phyloP scores from a whole-genome alignment of 192 early-diverging fungal species.

The Spizellomyces punctatus region DNA sequence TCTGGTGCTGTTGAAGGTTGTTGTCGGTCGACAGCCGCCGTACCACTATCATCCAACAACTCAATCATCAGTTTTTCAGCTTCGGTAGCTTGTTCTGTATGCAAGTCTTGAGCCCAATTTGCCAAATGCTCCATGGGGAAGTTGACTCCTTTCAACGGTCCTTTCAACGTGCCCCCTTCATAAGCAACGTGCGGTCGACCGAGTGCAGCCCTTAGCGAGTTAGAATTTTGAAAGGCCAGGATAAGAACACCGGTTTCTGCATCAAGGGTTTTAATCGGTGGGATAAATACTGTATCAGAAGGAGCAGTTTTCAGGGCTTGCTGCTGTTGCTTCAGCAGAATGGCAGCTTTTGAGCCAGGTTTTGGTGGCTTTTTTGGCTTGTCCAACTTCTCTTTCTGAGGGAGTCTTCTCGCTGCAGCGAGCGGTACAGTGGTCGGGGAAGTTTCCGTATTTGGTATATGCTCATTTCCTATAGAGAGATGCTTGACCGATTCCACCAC shows the following conservation, averaged over 20 bases:
- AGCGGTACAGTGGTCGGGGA: not conserved
- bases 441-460: not conserved
- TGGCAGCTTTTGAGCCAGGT: slow-evolving; percentile 38
- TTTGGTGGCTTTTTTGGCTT: slow-evolving; percentile 41
- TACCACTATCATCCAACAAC: not conserved
- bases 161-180: slow-evolving; percentile 49
- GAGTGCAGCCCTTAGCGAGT: slow-evolving; percentile 33
- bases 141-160: slow-evolving; percentile 56
- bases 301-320: slow-evolving; percentile 8
- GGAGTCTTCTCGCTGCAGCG: not conserved
- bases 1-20: not conserved
- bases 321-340: slow-evolving; percentile 26
- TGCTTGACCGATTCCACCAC: no score
- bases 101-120: slow-evolving; percentile 18
- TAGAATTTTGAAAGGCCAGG: slow-evolving; percentile 29
- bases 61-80: not conserved
- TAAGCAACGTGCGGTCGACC: slow-evolving; percentile 48
- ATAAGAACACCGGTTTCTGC: slow-evolving; percentile 26
- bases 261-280: slow-evolving; percentile 10
- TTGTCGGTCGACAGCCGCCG: not conserved
- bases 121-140: slow-evolving; percentile 31
- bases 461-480: not conserved
- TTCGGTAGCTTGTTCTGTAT: not conserved
- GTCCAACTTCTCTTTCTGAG: not conserved
- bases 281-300: not conserved